These are phyloP conservation scores for Miamiensis avidus DNA, from an alignment of 169 alveolate species.

Conservation along the genomic window DNA sequence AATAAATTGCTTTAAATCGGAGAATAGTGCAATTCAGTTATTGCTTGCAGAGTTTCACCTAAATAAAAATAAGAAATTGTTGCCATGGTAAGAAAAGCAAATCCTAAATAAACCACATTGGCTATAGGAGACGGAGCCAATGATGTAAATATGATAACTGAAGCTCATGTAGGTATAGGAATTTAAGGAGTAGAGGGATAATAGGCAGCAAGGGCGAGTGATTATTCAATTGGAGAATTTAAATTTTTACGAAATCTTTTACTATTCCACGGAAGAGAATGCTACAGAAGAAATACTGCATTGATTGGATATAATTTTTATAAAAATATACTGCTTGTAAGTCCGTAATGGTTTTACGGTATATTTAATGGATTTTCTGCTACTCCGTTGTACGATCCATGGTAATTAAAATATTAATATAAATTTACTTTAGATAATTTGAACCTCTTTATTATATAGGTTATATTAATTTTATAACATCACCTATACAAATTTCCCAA, in stretches of 20 bases:
- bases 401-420: background rate
- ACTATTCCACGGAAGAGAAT: conserved; percentile 64
- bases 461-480: too few species aligned
- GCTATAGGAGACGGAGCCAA: conserved; percentile 83
- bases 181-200: conserved; percentile 68
- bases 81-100: conserved; percentile 53
- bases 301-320: conserved; percentile 66
- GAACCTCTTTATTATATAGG: background rate
- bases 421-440: too few species aligned
- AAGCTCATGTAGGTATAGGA: conserved; percentile 69
- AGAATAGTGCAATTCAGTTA: conserved; percentile 53
- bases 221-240: conserved; percentile 68
- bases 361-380: conserved; percentile 31
- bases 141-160: conserved; percentile 76
- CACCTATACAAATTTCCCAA: background rate
- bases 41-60: conserved; percentile 87
- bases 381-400: conserved; percentile 23
- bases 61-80: conserved; percentile 71
- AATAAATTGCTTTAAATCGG: conserved; percentile 53
- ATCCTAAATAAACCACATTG: conserved; percentile 49
- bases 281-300: conserved; percentile 57
- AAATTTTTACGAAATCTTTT: conserved; percentile 49
- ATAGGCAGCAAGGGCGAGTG: conserved; percentile 68
- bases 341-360: conserved; percentile 53
- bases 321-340: conserved; percentile 65